Base-by-base conservation (phyloP, 768 basidiomycete genomes). In the Coprinopsis cinerea region DNA sequence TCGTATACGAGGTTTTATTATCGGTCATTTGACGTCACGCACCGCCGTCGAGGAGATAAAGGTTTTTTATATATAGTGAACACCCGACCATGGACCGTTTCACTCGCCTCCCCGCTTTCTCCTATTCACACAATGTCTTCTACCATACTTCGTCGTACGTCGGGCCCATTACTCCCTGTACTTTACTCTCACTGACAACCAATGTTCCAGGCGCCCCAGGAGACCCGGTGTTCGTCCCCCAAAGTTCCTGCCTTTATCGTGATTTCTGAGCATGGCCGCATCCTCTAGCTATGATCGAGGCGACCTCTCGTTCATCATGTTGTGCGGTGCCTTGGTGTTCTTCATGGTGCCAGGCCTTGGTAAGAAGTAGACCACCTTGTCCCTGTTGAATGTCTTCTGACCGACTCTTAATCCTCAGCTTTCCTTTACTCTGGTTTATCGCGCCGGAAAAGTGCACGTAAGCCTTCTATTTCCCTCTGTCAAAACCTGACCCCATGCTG, bases 281-380 rank as follows among this genome's bases (percentile, higher is more conserved):
- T 0, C n/a, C n/a, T 34, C 9, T 47, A 85, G 83, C 55, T 89
- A 81, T 65, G 77, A 87, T 64, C 72, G 76, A 18, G 85, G 87
- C 32, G 85, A 89, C 69, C 62, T 88, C 14, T 68, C 82, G 7
- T 89, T 87, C 62, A 82, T 89, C 55, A 77, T 81, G 15, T 60
- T 85, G 5, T 73, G 81, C 22, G 83, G 83, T 24, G 78, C 79
- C 15, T 78, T 88, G 70, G 87, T 89, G 10, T 73, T 78, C 45
- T 81, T 87, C 67, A 89, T 88, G 85, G 73, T 89, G 30, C 85
- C 85, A 40, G 85, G 85, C 10, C 76, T 87, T 27, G 82, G 85
- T 82, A 55, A 48, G 54, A 51, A 48, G 27, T 52, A 10, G 13
- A 2, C n/a, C 26, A 22, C 41, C 44, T 32, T 20, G 28, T 14